Base-by-base conservation (phyloP, 257 asterid species). In the Petunia secreta region DNA sequence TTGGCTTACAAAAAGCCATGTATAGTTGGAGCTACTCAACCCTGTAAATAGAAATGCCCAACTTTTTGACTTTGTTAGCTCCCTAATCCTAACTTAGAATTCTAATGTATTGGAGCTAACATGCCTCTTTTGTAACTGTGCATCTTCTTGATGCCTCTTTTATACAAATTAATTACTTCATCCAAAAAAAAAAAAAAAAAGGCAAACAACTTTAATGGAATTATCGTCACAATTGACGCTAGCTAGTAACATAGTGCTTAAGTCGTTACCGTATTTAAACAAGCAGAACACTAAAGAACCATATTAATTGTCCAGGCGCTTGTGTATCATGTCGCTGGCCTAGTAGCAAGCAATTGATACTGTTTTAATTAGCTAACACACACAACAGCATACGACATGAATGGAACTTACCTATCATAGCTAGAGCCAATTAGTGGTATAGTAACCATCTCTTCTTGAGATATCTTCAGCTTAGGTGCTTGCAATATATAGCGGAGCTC, bases 361-460 rank as follows among this genome's bases (percentile, higher is more conserved):
- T 43, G 63, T 63, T 57, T 53, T 13, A 36, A 25, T 54, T n/a
- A 67, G 65, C 43, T 41, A 52, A 63, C 78, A 11, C 5, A 63
- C 1, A 0, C 36, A 1, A 52, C 4, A 40, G 3, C 62, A 7
- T 38, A 85, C 79, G 10, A 63, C 46, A 48, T n/a, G 80, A 53
- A 44, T 39, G 37, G 63, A 80, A 80, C 87, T 84, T 81, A 95
- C 98, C 98, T 96, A 71, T 96, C 98, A 75, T 96, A 96, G 91
- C 90, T 91, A 4, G 99, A 96, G 48, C 99, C 99, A 46, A 94
- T 96, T 44, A 94, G 85, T 39, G 99, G 99, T 84, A 93, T 95
- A 55, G 98, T 95, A 48, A 95, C 99, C 99, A 95, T 93, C 92
- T 96, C 98, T 85, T 96, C 99, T 86, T 94, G 98, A 14, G 98